These are phyloP conservation scores for Pseudopyrenochaeta lycopersici DNA, from an alignment of 2,329 filamentous ascomycete species.

Conservation along the genomic window DNA sequence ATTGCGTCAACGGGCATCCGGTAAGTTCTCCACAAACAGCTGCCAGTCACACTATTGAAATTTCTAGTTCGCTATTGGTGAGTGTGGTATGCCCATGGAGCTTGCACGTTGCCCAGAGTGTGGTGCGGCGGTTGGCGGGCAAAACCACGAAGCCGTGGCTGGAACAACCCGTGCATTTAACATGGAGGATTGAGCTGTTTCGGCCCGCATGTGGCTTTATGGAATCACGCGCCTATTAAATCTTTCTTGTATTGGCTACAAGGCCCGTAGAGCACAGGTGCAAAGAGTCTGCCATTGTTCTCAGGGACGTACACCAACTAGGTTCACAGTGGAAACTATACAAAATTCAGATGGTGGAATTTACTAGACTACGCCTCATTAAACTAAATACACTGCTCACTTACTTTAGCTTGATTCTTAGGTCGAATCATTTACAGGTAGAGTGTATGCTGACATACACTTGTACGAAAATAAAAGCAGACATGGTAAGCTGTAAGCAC, in stretches of 20 bases:
- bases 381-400: background rate
- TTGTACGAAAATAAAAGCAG: background rate
- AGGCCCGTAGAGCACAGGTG: too few species aligned
- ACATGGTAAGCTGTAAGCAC: background rate
- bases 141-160: conserved; percentile 56
- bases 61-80: conserved; percentile 65
- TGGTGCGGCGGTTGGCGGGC: conserved; percentile 64
- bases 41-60: background rate
- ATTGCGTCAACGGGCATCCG: conserved; percentile 65
- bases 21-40: conserved; percentile 24
- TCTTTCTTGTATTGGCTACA: too few species aligned
- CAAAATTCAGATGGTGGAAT: too few species aligned
- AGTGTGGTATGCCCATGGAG: conserved; percentile 74
- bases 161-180: conserved; percentile 63
- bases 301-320: too few species aligned
- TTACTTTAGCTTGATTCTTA: background rate
- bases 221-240: too few species aligned
- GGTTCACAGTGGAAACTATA: too few species aligned
- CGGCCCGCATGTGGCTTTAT: background rate
- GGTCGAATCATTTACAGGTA: background rate
- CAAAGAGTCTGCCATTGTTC: too few species aligned
- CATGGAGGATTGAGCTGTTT: conserved; percentile 55
- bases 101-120: conserved; percentile 70
- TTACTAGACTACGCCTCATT: background rate
- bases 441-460: background rate